These are phyloP conservation scores for Acacia acuminata DNA, from an alignment of 306 rosid species.

Conservation along the genomic window DNA sequence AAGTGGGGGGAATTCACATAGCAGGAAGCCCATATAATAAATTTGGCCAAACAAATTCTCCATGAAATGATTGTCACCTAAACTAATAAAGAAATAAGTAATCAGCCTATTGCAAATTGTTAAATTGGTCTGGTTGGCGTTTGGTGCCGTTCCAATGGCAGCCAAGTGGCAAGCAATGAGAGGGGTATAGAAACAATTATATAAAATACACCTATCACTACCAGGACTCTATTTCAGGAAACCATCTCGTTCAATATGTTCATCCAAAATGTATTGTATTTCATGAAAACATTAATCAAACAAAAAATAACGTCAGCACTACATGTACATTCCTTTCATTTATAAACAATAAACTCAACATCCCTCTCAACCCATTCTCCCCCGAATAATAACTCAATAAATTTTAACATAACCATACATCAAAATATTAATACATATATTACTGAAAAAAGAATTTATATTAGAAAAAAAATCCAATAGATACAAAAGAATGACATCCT, in stretches of 20 bases:
- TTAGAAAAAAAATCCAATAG: background rate
- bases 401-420: background rate
- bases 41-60: background rate
- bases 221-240: background rate
- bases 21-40: background rate
- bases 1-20: background rate
- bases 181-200: too few species aligned
- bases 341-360: background rate
- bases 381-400: background rate
- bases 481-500: background rate
- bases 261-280: background rate
- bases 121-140: constrained; percentile 19
- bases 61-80: background rate
- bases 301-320: background rate
- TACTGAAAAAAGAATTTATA: background rate
- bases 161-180: constrained; percentile 13
- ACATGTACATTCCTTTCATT: background rate
- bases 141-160: constrained; percentile 13
- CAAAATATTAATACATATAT: too few species aligned
- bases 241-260: background rate
- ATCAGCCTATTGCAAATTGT: background rate
- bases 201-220: background rate
- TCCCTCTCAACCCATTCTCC: background rate
- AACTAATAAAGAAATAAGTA: background rate
- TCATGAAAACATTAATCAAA: background rate